These are phyloP conservation scores for Nemania serpens DNA, from an alignment of 2,329 filamentous ascomycete genomes.

Conservation along the genomic window DNA sequence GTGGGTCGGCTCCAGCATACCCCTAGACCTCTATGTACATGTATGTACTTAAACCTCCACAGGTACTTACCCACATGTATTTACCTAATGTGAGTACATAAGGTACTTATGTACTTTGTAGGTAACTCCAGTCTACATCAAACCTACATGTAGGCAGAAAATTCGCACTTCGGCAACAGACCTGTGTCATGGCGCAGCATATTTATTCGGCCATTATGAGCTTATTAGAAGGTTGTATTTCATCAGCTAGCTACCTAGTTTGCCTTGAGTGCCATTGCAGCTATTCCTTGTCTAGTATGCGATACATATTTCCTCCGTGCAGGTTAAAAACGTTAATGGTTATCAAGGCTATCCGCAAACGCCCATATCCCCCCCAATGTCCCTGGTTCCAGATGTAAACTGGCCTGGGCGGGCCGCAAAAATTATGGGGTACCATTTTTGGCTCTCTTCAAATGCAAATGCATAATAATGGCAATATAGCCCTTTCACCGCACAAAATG, in stretches of 20 bases:
- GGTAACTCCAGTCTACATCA: too few species aligned
- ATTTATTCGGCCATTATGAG: conserved; percentile 4
- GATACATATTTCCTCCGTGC: background rate
- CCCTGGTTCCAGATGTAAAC: background rate
- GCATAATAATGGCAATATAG: background rate
- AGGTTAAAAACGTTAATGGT: background rate
- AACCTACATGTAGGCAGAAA: too few species aligned
- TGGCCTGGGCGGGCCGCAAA: background rate
- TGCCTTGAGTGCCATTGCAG: background rate
- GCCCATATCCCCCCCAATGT: background rate
- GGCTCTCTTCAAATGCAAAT: background rate
- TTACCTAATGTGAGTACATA: too few species aligned
- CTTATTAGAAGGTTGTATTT: conserved; percentile 1
- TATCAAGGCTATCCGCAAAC: conserved; percentile 5
- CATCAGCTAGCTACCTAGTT: background rate
- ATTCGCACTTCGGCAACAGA: too few species aligned
- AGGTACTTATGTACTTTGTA: too few species aligned
- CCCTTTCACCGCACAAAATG: conserved; percentile 20
- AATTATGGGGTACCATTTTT: background rate
- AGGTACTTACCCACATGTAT: too few species aligned
- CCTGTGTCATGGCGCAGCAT: background rate
- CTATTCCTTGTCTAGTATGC: background rate
- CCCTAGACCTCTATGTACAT: too few species aligned
- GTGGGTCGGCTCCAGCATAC: background rate
- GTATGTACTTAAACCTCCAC: too few species aligned